Evolutionary conservation across 1,139 yeast species (phyloP).

Genomic region (Keqinozyma sinolaborantium): DNA sequence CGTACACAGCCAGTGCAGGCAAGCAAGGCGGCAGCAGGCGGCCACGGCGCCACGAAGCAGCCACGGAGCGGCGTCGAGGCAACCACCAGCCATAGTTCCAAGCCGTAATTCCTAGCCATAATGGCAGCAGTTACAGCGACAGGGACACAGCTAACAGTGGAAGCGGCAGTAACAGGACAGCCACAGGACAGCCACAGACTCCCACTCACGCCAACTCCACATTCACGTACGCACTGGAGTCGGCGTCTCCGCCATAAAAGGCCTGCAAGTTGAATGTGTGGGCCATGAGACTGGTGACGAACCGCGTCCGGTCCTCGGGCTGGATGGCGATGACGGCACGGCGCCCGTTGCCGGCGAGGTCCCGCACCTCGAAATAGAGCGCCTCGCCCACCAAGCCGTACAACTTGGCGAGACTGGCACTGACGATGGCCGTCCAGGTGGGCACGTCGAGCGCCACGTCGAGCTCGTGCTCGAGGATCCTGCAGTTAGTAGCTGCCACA

Average conservation of each 20-base stretch:
- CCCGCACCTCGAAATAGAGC: slow-evolving; percentile 24
- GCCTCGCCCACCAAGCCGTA: slow-evolving; percentile 39
- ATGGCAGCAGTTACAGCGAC: too few species aligned
- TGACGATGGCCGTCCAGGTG: slow-evolving; percentile 30
- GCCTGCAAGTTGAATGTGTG: slow-evolving; percentile 26
- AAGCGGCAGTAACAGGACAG: too few species aligned
- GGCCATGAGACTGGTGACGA: slow-evolving; percentile 26
- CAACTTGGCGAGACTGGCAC: slow-evolving; percentile 21
- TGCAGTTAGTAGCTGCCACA: slow-evolving; percentile 1
- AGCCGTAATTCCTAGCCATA: too few species aligned
- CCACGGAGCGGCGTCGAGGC: too few species aligned
- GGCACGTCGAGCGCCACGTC: slow-evolving; percentile 10
- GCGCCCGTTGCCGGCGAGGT: slow-evolving; percentile 9
- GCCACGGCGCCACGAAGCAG: too few species aligned
- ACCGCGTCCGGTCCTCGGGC: slow-evolving; percentile 23
- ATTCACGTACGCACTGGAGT: slow-evolving; percentile 19
- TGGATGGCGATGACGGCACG: slow-evolving; percentile 21
- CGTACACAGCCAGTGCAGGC: too few species aligned
- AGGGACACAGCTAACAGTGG: too few species aligned
- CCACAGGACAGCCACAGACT: too few species aligned
- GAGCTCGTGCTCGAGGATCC: slow-evolving; percentile 8
- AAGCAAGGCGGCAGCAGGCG: too few species aligned
- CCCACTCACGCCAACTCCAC: too few species aligned
- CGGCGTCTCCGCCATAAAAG: slow-evolving; percentile 20
- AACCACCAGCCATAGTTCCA: too few species aligned